These are phyloP conservation scores for Penicillium waksmanii DNA, from an alignment of 495 filamentous ascomycete species.

Conservation along the genomic window DNA sequence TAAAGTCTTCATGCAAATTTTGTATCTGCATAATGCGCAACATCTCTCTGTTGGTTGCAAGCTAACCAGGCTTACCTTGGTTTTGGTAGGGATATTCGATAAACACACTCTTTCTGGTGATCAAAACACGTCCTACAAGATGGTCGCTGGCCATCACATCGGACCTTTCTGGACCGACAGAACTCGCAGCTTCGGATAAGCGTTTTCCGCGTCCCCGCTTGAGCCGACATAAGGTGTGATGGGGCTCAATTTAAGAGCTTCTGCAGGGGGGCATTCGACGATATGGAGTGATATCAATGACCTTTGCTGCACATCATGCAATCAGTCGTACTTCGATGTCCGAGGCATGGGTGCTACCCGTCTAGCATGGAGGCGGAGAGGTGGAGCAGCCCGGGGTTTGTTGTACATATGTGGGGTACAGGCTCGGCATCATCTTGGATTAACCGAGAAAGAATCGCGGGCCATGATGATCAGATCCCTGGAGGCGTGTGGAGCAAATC, in stretches of 20 bases:
- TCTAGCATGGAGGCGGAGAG: constrained; percentile 1
- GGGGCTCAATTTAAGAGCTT: neutral
- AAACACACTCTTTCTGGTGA: constrained; percentile 6
- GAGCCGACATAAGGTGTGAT: neutral
- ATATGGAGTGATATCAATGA: neutral
- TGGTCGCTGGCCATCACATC: constrained; percentile 5
- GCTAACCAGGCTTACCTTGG: neutral
- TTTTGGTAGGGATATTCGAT: constrained; percentile 5
- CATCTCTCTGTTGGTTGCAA: neutral
- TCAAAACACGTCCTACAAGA: constrained; percentile 6
- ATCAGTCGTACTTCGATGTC: too few relatives aligned
- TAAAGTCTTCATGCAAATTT: neutral
- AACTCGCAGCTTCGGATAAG: constrained; percentile 10
- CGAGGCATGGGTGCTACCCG: neutral
- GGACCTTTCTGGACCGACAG: constrained; percentile 11
- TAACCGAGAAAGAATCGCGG: constrained; percentile 3
- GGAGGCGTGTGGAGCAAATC: too few relatives aligned
- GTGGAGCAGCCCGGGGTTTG: constrained; percentile 1
- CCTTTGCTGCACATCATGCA: neutral
- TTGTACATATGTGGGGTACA: constrained; percentile 3
- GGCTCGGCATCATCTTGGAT: neutral
- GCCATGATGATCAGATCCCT: neutral
- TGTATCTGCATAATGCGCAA: neutral
- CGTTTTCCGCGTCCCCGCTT: neutral
- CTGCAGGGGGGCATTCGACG: neutral